These are phyloP conservation scores for Suhomyces taliae DNA, from an alignment of 1,139 yeast species.

Conservation along the genomic window DNA sequence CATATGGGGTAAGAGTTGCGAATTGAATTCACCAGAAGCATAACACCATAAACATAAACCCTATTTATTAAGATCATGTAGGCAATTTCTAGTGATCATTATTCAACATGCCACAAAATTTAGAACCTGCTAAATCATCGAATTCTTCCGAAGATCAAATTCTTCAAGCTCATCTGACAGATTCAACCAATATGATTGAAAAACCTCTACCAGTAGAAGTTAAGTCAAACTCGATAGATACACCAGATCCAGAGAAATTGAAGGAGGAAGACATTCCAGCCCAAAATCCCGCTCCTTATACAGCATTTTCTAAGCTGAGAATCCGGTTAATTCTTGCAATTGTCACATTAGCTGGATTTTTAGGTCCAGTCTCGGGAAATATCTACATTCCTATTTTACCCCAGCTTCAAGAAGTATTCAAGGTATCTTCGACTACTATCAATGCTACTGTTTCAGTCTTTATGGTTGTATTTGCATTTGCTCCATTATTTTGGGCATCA, in stretches of 20 bases:
- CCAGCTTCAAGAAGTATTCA: conserved; percentile 40
- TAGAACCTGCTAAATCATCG: too few relatives aligned
- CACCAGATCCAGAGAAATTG: neutral
- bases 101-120: neutral
- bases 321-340: conserved; percentile 28
- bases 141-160: too few relatives aligned
- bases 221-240: neutral
- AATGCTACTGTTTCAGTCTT: conserved; percentile 63
- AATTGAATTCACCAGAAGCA: neutral
- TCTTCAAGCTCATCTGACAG: neutral
- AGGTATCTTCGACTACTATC: conserved; percentile 44
- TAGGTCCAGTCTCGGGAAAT: conserved; percentile 62
- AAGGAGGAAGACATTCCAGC: neutral
- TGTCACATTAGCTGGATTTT: conserved; percentile 51
- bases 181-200: neutral
- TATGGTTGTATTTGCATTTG: conserved; percentile 55
- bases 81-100: neutral
- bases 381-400: conserved; percentile 60
- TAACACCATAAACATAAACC: neutral
- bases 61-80: neutral
- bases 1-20: neutral
- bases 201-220: neutral
- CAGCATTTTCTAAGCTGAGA: conserved; percentile 18
- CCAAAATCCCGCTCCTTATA: conserved; percentile 6
- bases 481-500: conserved; percentile 57